These are phyloP conservation scores for Crithidia acanthocephali DNA, from an alignment of 208 protist genomes.

Conservation along the genomic window DNA sequence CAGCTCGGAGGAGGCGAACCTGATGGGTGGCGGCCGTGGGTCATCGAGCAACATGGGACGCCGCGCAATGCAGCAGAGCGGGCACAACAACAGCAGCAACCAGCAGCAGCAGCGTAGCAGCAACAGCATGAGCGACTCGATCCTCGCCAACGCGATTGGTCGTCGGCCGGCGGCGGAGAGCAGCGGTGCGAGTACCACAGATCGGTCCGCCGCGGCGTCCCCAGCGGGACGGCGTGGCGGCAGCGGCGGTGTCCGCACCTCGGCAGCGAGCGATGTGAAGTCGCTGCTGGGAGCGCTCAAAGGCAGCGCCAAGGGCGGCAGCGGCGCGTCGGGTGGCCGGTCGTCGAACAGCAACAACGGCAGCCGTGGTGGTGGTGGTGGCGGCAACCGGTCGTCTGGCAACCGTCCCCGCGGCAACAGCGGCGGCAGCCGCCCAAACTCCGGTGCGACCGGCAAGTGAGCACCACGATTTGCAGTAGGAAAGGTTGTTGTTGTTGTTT, in stretches of 20 bases:
- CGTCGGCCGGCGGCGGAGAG: conserved; percentile 1
- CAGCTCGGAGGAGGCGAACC: conserved; percentile 43
- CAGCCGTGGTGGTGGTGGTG: not conserved
- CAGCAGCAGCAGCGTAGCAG: conserved; percentile 19
- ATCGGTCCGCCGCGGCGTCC: not conserved
- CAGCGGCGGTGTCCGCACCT: not conserved
- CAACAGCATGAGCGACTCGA: conserved; percentile 27
- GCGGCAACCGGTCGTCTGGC: conserved; percentile 2
- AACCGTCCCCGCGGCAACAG: conserved; percentile 4
- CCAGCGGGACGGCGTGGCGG: not conserved
- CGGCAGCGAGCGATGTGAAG: conserved; percentile 27
- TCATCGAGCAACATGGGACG: conserved; percentile 3
- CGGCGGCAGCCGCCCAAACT: conserved; percentile 3
- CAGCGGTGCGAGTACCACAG: too few relatives aligned
- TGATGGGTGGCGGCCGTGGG: conserved; percentile 21
- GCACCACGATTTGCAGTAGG: not conserved
- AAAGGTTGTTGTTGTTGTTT: not conserved
- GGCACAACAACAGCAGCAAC: not conserved
- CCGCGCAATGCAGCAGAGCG: conserved; percentile 18
- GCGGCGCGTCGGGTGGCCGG: conserved; percentile 14
- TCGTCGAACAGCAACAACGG: conserved; percentile 6
- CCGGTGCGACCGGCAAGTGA: conserved; percentile 1
- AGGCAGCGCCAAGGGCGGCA: conserved; percentile 16
- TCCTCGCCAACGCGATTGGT: conserved; percentile 31
- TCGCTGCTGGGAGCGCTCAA: conserved; percentile 32